Evolutionary conservation across 2,329 filamentous ascomycete genomes (phyloP), one percentile per base, ranked within the genome.

Genomic region (Fusarium nelsonii): DNA sequence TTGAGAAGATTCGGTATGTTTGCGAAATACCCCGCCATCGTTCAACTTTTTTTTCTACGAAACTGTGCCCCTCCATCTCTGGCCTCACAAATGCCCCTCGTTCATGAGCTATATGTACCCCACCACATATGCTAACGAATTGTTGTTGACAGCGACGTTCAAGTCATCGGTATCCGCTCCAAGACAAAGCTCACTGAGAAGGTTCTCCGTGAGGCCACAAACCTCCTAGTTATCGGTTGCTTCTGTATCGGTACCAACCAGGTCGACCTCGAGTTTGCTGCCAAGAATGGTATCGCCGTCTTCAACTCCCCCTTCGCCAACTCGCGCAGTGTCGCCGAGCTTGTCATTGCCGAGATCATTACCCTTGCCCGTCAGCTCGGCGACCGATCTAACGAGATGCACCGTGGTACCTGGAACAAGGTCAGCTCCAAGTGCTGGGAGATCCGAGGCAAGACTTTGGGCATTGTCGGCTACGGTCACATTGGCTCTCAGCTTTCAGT

Each of bases 221-320:
- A 97, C 79, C 87, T 99, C 55, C 91, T 98, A 62, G 96, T 97
- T 66, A 89, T 98, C 74, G 96, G 96, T 65, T 99, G 96, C 84
- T 99, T 99, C 87, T 99, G 96, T 81, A 99, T 99, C 75, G 96
- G 96, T 71, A 99, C 96, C 59, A 98, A 97, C 83, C 94, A 97
- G 80, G 94, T 97, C 70, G 91, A 97, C 78, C 88, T 97, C 63
- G 87, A 93, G 65, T 95, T 89, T 77, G 93, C 94, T 32, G 93
- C 93, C 48, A 86, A 87, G 72, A 89, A 92, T 77, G 94, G 96
- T 71, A 97, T 98, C 78, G 94, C 94, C 36, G 96, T 99, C 69
- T 99, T 99, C 89, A 99, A 99, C 83, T 98, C 96, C 45, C 96
- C 96, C 2, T 99, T 99, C 82, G 94, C 92, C 82, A 99, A 99